These are phyloP conservation scores for Xylaria hypoxylon DNA, from an alignment of 2,329 filamentous ascomycete species.

Conservation along the genomic window DNA sequence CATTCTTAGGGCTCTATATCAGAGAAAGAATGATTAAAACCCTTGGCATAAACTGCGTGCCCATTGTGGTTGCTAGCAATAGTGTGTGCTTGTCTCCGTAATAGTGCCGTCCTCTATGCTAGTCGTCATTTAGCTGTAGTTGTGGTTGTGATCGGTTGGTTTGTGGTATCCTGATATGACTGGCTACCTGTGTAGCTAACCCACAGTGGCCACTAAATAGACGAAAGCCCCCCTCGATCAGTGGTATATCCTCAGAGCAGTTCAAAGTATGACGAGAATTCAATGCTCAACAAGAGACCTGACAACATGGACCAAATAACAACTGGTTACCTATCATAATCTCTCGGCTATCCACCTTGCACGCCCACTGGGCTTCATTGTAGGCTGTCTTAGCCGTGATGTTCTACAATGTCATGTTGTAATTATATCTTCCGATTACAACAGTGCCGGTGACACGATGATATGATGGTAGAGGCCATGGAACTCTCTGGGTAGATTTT, in stretches of 20 bases:
- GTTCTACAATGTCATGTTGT: not conserved
- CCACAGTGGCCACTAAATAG: not conserved
- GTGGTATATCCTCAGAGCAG: not conserved
- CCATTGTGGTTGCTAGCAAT: not conserved
- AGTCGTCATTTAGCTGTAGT: not conserved
- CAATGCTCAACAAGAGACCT: not conserved
- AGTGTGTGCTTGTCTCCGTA: not conserved
- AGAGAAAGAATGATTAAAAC: not conserved
- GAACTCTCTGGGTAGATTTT: not conserved
- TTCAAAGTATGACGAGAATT: not conserved
- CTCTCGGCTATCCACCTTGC: not conserved
- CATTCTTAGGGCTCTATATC: not conserved
- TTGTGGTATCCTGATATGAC: not conserved
- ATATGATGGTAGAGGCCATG: not conserved
- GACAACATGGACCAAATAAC: not conserved
- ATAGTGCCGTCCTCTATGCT: not conserved
- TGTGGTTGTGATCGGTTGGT: no score
- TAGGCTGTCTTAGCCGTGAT: not conserved
- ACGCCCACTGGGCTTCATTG: not conserved
- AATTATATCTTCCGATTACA: no score
- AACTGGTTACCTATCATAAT: conserved; percentile 1
- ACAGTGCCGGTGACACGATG: not conserved
- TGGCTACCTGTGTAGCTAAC: not conserved
- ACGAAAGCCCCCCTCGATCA: not conserved
- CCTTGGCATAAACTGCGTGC: not conserved